These are phyloP conservation scores for Flaveria sonorensis DNA, from an alignment of 129 eudicot species.

Conservation along the genomic window DNA sequence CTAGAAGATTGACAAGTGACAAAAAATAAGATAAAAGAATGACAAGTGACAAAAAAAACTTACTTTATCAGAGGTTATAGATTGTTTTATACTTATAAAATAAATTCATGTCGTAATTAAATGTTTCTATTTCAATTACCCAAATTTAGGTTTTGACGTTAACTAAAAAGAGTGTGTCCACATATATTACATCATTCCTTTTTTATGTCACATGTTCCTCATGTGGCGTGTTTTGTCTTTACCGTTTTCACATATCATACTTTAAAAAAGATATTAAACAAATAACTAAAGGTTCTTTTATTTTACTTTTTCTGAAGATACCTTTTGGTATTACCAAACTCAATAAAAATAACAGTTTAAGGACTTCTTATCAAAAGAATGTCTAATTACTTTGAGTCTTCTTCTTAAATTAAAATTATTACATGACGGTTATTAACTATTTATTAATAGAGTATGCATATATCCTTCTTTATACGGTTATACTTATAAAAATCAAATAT, in stretches of 20 bases:
- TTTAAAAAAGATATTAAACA: background rate
- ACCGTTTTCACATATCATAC: slow-evolving; percentile 13
- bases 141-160: background rate
- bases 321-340: background rate
- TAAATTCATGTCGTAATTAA: background rate
- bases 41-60: too few species aligned
- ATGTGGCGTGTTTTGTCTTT: slow-evolving; percentile 32
- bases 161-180: slow-evolving; percentile 11
- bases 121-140: background rate
- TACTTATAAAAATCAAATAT: too few species aligned
- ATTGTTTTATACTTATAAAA: background rate
- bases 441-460: too few species aligned
- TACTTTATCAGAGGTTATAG: too few species aligned
- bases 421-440: background rate
- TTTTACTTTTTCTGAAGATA: background rate
- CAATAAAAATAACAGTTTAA: background rate
- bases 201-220: slow-evolving; percentile 31
- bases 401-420: background rate
- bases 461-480: too few species aligned
- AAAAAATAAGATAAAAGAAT: too few species aligned
- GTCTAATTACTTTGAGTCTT: background rate
- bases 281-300: slow-evolving; percentile 4
- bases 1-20: too few species aligned
- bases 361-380: background rate
- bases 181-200: slow-evolving; percentile 19